Base-by-base conservation (phyloP, 129 eudicot species). In the Pulicaria dysenterica region DNA sequence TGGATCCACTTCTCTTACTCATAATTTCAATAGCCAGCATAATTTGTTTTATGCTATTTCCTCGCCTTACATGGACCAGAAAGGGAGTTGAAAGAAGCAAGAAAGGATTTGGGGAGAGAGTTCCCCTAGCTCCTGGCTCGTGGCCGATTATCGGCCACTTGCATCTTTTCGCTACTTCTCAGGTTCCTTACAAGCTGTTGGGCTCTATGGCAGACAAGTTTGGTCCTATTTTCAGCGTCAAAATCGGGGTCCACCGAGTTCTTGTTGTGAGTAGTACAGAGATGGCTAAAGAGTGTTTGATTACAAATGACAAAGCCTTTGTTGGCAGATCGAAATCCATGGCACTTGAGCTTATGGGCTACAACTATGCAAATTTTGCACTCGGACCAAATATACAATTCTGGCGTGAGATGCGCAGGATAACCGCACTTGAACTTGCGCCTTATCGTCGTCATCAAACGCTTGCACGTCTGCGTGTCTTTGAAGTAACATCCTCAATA, bases 71-170 rank as follows among this genome's bases (percentile, higher is more conserved):
- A 44, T 24, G 36, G 56, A n/a, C n/a, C 45, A 58, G 47, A 72
- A 24, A 12, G 31, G 39, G 49, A 8, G 49, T 37, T 47, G n/a
- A 58, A 0, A 72, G 44, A 5, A n/a, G 42, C 57, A 43, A 44
- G 5, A 43, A 58, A 0, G 15, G 44, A 47, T 2, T 3, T 43
- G 42, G 17, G 59, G n/a, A 48, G 10, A 56, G 13, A 31, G 19
- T 64, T 15, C 79, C 83, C 0, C 75, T 67, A 37, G 76, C 79
- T 40, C 11, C 42, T 8, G 83, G 86, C 7, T 55, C 80, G 19
- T 79, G 77, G 80, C 83, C 84, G 0, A 58, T 80, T 4, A 74
- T 80, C 5, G 76, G 84, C 12, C 84, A 80, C 60, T 62, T 73
- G 50, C 72, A 61, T 43, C 84, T 67, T 31, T 61, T 80, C 1